These are phyloP conservation scores for Clitopilus hobsonii DNA, from an alignment of 768 basidiomycete species.

Conservation along the genomic window DNA sequence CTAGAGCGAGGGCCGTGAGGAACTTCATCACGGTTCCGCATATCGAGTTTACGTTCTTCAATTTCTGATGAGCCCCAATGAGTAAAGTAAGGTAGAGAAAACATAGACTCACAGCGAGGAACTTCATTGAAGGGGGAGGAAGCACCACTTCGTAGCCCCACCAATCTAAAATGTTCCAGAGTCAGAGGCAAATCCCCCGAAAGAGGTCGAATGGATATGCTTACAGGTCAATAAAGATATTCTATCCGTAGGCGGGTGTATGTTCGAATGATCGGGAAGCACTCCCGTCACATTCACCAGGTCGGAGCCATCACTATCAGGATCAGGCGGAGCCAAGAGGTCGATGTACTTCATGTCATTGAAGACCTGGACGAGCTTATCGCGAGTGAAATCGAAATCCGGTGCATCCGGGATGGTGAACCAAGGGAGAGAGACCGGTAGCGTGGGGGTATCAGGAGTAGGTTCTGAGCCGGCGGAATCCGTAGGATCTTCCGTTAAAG, in stretches of 20 bases:
- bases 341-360: conserved; percentile 58
- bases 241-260: conserved; percentile 72
- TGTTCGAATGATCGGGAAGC: conserved; percentile 27
- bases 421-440: conserved; percentile 30
- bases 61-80: not conserved
- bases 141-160: conserved; percentile 83
- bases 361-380: conserved; percentile 42
- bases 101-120: conserved; percentile 47
- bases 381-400: conserved; percentile 41
- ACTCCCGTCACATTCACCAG: not conserved
- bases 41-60: conserved; percentile 56
- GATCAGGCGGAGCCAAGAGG: conserved; percentile 44
- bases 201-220: conserved; percentile 17
- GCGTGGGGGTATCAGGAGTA: conserved; percentile 11
- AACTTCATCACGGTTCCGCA: conserved; percentile 64
- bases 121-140: conserved; percentile 62
- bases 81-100: not conserved
- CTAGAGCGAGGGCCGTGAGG: conserved; percentile 63
- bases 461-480: conserved; percentile 1
- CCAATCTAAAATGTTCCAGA: conserved; percentile 55
- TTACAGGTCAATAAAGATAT: conserved; percentile 77
- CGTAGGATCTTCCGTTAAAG: conserved; percentile 23
- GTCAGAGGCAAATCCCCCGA: not conserved
- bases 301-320: not conserved
- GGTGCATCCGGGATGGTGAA: conserved; percentile 21